Evolutionary conservation across 495 filamentous ascomycete species (phyloP), one percentile per base, ranked within the genome.

Genomic region (Annulohypoxylon maeteangense): DNA sequence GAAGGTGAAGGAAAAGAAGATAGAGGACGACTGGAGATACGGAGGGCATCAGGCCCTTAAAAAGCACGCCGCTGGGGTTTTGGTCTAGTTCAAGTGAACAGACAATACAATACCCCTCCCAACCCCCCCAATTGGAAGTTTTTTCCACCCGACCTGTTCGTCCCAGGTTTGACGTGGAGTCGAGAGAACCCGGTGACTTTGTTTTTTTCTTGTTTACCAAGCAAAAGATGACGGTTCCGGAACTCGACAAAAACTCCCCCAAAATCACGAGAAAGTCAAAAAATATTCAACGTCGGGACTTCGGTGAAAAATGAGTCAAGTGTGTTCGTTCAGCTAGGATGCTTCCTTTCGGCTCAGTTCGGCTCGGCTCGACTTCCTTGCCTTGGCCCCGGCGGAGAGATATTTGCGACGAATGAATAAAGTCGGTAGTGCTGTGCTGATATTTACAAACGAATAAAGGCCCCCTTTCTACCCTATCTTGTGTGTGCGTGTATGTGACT

Each of bases 31-130:
- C 59, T 48, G 20, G 20, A 40, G 67, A 55, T 34, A 36, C 22
- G 62, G 59, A 48, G 65, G 67, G 42, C 11, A 47, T 54, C n/a
- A 44, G 42, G 11, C 63, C 53, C 36, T 29, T 3, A 53, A 16
- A 51, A 51, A 34, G 27, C 51, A 64, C 36, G 61, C 44, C 22
- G 18, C 18, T 25, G 3, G 59, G 60, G 59, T 22, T 64, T 57
- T 8, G 65, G 61, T 62, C 70, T 63, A 16, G 34, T 73, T 73
- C 70, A 73, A 73, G 70, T 73, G 70, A 73, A 73, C 36, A 62
- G 70, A 53, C 70, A 44, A 64, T 38, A 23, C 16, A 32, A 55
- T 29, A 55, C 10, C 54, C 56, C 29, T 10, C n/a, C 54, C 25
- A 40, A 56, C 54, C 56, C 29, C 16, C n/a, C 54, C 25, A 40